Evolutionary conservation across 768 basidiomycete species (phyloP), one percentile per base, ranked within the genome.

Genomic region (Macrolepiota dolichaula): DNA sequence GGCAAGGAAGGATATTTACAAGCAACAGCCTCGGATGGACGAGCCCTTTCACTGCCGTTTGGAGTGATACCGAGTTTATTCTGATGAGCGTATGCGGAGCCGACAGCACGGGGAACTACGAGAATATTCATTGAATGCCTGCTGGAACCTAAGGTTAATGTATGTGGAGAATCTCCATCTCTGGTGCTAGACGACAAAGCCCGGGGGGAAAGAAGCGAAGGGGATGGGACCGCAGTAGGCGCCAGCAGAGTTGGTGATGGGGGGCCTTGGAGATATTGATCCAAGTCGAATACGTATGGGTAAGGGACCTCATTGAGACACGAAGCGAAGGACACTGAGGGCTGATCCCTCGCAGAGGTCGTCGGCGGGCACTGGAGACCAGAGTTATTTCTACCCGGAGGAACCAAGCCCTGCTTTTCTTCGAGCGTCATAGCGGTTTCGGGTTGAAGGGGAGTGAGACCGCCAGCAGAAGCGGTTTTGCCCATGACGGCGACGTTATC

Each of bases 251-350:
- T 7, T 32, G 29, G 5, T 44, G 42, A 27, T 6, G 32, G 36
- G 19, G 32, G 22, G 47, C 52, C 29, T 46, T 19, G 51, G 17
- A 46, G 44, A 15, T 60, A 60, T 4, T 42, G n/a, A 25, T 47
- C 52, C n/a, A 60, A 32, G 17, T 60, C 59, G 22, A 60, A 60
- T 15, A 60, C 42, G 42, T 35, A 32, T 15, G 59, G 59, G 17
- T 60, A 60, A 10, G 59, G 59, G 9, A 60, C 49, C 4, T 19
- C 32, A 25, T 53, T 29, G 4, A 22, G 37, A 49, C 44, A 25
- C 9, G 35, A 59, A 12, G 12, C 10, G 35, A 37, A 44, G n/a
- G 42, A n/a, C n/a, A 44, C 19, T 44, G 42, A 17, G 42, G 10
- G 10, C 19, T 5, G 42, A n/a, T 44, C 19, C n/a, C 2, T 44